Percentiles rank a stretch among this genome's conserved stretches.
Evolutionary conservation across 1,284 basidiomycete genomes (phyloP).

Genomic region (Gomphus bonarii): DNA sequence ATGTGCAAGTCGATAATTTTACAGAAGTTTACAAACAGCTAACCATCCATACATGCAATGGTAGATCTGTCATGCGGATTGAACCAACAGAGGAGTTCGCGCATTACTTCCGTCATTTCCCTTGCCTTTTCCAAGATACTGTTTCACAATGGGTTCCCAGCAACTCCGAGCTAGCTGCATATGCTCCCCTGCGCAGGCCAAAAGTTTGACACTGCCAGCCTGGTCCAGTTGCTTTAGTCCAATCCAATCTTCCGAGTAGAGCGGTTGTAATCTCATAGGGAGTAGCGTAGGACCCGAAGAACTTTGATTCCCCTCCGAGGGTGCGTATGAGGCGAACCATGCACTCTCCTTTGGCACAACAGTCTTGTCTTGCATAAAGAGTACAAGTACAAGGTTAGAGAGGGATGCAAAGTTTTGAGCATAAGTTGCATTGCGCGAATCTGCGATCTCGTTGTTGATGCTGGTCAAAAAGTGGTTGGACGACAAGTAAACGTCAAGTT

Average conservation of each 20-base stretch:
- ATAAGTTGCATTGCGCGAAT: constrained; percentile 48
- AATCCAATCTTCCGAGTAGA: constrained; percentile 86
- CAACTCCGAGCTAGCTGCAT: constrained; percentile 64
- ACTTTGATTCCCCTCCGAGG: constrained; percentile 26
- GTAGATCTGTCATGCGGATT: background rate
- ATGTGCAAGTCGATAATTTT: background rate
- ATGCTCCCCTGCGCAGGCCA: constrained; percentile 70
- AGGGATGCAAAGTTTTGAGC: constrained; percentile 47
- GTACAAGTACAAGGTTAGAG: constrained; percentile 50
- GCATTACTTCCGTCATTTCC: background rate
- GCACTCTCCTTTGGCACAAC: constrained; percentile 75
- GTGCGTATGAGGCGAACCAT: constrained; percentile 71
- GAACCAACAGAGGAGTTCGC: background rate
- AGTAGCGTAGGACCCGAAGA: constrained; percentile 37
- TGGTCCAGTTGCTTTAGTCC: constrained; percentile 73
- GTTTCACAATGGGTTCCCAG: constrained; percentile 44
- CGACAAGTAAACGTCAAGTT: constrained; percentile 59
- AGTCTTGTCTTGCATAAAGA: constrained; percentile 64
- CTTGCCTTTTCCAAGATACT: constrained; percentile 30
- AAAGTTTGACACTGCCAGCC: constrained; percentile 50
- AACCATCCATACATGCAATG: background rate
- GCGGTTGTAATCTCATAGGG: constrained; percentile 62
- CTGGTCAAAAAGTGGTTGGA: constrained; percentile 62
- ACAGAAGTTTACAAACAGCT: background rate
- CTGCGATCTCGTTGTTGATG: constrained; percentile 65